Conservation (phyloP, 2,329 filamentous ascomycete species). For the Xylariaceae sp. region DNA sequence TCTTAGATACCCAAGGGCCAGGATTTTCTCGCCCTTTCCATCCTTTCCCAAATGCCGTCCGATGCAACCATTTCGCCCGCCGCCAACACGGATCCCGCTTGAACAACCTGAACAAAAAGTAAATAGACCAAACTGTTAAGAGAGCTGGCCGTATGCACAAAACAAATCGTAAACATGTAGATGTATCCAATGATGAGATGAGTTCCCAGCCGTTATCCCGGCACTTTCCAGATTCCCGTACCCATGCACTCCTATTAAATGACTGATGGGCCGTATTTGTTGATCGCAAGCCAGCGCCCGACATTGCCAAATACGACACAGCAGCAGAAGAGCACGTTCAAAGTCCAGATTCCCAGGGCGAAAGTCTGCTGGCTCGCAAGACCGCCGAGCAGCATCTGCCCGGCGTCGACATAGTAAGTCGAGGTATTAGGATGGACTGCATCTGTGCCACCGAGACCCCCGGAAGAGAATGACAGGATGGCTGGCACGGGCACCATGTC, state of each 20-base stretch:
- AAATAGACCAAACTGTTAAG: not conserved
- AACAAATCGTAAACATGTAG: conserved; percentile 9
- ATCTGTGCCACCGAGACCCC: conserved; percentile 6
- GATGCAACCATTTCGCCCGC: conserved; percentile 2
- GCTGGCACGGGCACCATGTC: conserved; percentile 67
- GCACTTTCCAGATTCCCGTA: too few relatives aligned
- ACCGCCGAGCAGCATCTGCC: conserved; percentile 44
- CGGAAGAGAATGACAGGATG: conserved; percentile 34
- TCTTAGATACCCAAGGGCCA: not conserved
- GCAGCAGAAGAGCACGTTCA: conserved; percentile 91
- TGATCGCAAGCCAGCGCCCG: conserved; percentile 70
- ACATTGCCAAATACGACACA: conserved; percentile 96
- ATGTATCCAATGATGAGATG: not conserved
- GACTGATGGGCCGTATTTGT: conserved; percentile 38
- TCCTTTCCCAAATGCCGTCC: not conserved
- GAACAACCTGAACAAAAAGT: conserved; percentile 1
- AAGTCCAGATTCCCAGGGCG: conserved; percentile 79
- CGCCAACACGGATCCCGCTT: not conserved
- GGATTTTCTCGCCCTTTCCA: not conserved
- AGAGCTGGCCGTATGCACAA: not conserved
- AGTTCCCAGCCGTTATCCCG: not conserved
- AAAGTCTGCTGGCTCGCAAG: conserved; percentile 59
- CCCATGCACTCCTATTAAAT: conserved; percentile 31
- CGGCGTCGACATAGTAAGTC: not conserved
- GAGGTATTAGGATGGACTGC: conserved; percentile 11